These are phyloP conservation scores for Articulospora tetracladia DNA, from an alignment of 495 filamentous ascomycete species.

Conservation along the genomic window DNA sequence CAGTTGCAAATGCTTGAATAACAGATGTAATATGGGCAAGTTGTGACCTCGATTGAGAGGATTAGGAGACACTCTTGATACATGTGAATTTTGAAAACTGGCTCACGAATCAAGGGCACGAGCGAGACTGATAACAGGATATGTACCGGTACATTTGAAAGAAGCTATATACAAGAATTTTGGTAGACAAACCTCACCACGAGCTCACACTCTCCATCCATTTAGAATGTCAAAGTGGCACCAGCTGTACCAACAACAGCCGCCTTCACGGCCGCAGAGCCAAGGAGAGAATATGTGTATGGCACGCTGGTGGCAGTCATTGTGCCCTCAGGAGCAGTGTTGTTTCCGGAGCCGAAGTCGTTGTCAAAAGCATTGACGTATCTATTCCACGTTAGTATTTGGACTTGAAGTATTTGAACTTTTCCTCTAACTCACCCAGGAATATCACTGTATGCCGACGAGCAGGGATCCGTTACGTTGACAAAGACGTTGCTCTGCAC, in stretches of 20 bases:
- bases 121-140: no score
- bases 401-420: no score
- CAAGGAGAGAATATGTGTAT: conserved; percentile 47
- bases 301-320: conserved; percentile 30
- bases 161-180: no score
- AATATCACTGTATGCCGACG: conserved; percentile 51
- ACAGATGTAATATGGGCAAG: no score
- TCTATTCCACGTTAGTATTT: background rate
- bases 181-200: no score
- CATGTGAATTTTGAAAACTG: no score
- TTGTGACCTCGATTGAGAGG: no score
- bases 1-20: no score
- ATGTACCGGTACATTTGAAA: no score
- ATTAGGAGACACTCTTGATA: no score
- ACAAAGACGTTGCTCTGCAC: conserved; percentile 58
- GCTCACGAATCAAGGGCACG: no score
- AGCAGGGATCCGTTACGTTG: conserved; percentile 43
- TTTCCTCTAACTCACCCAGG: conserved; percentile 34
- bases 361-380: background rate
- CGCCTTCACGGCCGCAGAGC: conserved; percentile 35
- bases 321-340: background rate
- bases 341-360: background rate
- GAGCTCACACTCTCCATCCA: no score
- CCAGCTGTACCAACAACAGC: conserved; percentile 49
- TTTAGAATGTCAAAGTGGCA: conserved; percentile 46